phyloP scores from a whole-genome alignment of 2,329 filamentous ascomycete species.

The Hyphodiscus sp. region DNA sequence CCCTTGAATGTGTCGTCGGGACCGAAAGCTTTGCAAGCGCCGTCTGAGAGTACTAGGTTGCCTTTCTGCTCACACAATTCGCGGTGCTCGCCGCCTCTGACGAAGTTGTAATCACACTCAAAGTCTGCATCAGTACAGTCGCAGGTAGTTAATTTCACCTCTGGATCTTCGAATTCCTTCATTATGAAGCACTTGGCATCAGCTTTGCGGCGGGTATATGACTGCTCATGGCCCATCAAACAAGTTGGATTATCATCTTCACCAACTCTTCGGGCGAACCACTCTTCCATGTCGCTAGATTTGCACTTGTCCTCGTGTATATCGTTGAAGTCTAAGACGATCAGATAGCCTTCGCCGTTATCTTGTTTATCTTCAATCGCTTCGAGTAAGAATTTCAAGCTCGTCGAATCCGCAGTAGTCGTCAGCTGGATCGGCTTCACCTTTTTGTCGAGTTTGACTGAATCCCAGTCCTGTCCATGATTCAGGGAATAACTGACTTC shows the following conservation, averaged over 20 bases:
- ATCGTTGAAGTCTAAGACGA: constrained; percentile 76
- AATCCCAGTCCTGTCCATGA: constrained; percentile 79
- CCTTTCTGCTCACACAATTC: constrained; percentile 58
- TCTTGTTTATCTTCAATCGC: constrained; percentile 47
- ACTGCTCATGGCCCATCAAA: constrained; percentile 94
- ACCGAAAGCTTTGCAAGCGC: constrained; percentile 54
- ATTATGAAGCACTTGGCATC: constrained; percentile 85
- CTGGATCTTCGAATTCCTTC: constrained; percentile 73
- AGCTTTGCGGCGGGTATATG: constrained; percentile 77
- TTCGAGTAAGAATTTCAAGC: constrained; percentile 79
- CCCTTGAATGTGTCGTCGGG: constrained; percentile 66
- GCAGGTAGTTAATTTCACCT: constrained; percentile 65
- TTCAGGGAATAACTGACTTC: constrained; percentile 74
- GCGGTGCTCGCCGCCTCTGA: constrained; percentile 55
- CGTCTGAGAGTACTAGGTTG: constrained; percentile 61
- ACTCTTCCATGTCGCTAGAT: constrained; percentile 78
- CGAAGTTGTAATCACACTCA: constrained; percentile 94
- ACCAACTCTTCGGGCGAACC: constrained; percentile 78
- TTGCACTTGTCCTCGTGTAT: constrained; percentile 76
- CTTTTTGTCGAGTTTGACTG: constrained; percentile 61
- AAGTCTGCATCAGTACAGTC: constrained; percentile 80
- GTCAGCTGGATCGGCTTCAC: constrained; percentile 70
- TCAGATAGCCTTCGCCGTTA: constrained; percentile 51
- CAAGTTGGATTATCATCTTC: constrained; percentile 76
- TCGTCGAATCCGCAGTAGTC: constrained; percentile 88